Evolutionary conservation across 768 basidiomycete genomes (phyloP), one percentile per base, ranked within the genome.

Genomic region (Steccherinum ochraceum): DNA sequence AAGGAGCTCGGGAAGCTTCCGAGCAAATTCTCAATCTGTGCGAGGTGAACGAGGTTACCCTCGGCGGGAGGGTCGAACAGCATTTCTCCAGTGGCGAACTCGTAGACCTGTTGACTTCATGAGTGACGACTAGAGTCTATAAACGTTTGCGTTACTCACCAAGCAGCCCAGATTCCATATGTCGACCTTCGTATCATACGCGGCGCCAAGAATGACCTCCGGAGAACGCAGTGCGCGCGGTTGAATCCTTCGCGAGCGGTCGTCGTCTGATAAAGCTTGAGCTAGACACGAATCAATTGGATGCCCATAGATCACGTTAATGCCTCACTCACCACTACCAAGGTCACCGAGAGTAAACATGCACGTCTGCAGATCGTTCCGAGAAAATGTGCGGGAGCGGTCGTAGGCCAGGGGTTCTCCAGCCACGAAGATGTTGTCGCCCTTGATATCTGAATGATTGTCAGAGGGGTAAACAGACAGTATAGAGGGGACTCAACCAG

Each of bases 361-460:
- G 25, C 24, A 7, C 35, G 39, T 21, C 40, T 49, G 48, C 19
- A 49, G 5, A 3, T 19, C n/a, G 27, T 35, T 16, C 12, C 19
- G 25, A 49, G 19, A 3, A 49, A 39, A n/a, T 49, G 27, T 7
- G 30, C 11, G 5, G 12, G 30, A n/a, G 18, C 18, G 48, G 16
- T 13, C 48, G 18, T n/a, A 26, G 16, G 26, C 18, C 19, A 35
- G 24, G 16, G 18, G 18, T 4, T 18, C 24, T 35, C 48, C 48
- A 40, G 48, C 40, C 48, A 49, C 20, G 10, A 49, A 10, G 2
- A 49, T 49, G 48, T 49, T 49, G 30, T 49, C 48, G 11, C 30
- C 48, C 30, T 49, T 49, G 48, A 49, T 49, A 20, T 49, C 48
- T 49, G n/a, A n/a, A n/a, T n/a, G n/a, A n/a, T n/a, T n/a, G n/a